A percentile compares a stretch with the other conserved stretches of the same genome.
These are phyloP conservation scores for Annulohypoxylon maeteangense DNA, from an alignment of 495 filamentous ascomycete species.

Conservation along the genomic window DNA sequence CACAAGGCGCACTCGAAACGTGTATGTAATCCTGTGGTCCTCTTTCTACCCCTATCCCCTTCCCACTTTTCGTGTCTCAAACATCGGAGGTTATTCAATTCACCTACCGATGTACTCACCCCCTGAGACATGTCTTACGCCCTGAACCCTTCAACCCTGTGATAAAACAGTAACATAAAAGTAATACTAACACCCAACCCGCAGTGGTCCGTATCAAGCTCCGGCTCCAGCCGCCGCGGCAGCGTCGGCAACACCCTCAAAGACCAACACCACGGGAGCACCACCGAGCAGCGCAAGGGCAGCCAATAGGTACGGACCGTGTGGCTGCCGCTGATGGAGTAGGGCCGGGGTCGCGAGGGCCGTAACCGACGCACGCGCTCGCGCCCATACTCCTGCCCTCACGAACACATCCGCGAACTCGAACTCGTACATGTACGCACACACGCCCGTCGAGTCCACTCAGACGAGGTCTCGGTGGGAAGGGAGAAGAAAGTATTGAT, in stretches of 20 bases:
- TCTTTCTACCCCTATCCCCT: not conserved
- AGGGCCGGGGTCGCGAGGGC: slow-evolving; percentile 9
- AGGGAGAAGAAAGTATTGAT: not conserved
- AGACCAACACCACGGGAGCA: not conserved
- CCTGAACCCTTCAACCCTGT: not conserved
- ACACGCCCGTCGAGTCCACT: not conserved
- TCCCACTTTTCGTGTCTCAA: not conserved
- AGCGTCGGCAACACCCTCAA: slow-evolving; percentile 7
- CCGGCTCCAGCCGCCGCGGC: slow-evolving; percentile 33
- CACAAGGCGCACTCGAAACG: slow-evolving; percentile 57
- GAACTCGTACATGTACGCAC: not conserved
- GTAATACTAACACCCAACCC: not conserved
- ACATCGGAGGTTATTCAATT: not conserved
- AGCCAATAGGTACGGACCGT: slow-evolving; percentile 36
- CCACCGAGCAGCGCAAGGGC: slow-evolving; percentile 27
- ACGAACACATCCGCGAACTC: not conserved
- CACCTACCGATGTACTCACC: not conserved
- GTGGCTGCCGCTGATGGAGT: slow-evolving; percentile 27
- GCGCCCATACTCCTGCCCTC: too few species aligned
- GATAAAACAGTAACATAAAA: not conserved
- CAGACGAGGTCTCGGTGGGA: not conserved
- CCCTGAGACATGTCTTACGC: not conserved
- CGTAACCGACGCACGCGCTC: not conserved
- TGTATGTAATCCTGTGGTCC: not conserved
- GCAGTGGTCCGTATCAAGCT: slow-evolving; percentile 43